These are phyloP conservation scores for Mycosphaerelloides madeirae DNA, from an alignment of 2,329 filamentous ascomycete species.

Conservation along the genomic window DNA sequence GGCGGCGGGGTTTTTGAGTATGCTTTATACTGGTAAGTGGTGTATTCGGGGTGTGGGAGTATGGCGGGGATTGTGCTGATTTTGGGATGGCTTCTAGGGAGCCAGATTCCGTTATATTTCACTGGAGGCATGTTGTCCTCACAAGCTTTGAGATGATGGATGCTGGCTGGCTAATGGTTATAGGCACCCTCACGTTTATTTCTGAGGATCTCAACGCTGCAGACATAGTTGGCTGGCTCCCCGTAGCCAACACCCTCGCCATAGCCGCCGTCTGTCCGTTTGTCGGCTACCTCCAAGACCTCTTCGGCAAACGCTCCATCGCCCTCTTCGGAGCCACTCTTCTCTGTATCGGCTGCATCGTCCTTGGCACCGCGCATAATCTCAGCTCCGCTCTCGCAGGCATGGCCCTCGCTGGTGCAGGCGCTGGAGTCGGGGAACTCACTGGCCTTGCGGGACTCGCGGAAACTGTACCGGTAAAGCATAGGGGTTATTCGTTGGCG, in stretches of 20 bases:
- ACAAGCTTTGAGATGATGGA: too few relatives aligned
- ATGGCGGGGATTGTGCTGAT: conserved; percentile 1
- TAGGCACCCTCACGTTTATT: conserved; percentile 18
- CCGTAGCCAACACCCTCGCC: conserved; percentile 49
- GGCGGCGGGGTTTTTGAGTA: conserved; percentile 35
- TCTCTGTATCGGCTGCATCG: conserved; percentile 55
- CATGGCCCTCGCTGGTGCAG: conserved; percentile 57
- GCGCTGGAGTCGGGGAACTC: conserved; percentile 63
- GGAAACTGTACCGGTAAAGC: conserved; percentile 24
- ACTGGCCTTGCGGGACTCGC: conserved; percentile 58
- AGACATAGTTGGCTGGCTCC: conserved; percentile 22
- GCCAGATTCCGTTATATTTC: conserved; percentile 25
- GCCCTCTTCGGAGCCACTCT: conserved; percentile 51
- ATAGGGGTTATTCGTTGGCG: conserved; percentile 22
- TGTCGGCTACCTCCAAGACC: conserved; percentile 61
- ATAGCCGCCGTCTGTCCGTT: conserved; percentile 56
- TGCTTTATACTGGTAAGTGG: conserved; percentile 33
- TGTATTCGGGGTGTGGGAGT: too few relatives aligned
- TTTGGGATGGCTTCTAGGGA: conserved; percentile 8
- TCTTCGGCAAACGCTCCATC: conserved; percentile 58
- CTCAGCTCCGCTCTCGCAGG: conserved; percentile 43
- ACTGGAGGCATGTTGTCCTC: conserved; percentile 9
- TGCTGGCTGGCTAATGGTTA: too few relatives aligned
- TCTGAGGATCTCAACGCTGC: conserved; percentile 17
- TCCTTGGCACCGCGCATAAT: conserved; percentile 55